Conservation (phyloP, 139 green algal species). For the Monoraphidium neglectum region DNA sequence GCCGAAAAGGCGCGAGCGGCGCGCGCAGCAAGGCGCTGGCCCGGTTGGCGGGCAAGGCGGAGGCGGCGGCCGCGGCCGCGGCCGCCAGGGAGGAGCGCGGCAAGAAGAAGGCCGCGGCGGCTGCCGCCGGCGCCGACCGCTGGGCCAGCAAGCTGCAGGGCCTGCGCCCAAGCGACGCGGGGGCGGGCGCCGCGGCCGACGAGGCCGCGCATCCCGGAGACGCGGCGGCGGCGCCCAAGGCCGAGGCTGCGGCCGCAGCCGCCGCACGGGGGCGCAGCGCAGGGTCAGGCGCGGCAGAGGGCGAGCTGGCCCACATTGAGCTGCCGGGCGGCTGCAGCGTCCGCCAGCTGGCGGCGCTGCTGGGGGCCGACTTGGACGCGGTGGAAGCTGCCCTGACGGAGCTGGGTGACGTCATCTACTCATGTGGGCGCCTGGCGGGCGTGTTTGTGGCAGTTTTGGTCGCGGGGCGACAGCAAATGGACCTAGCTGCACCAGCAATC, state of each 20-base stretch:
- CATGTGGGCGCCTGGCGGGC: conserved; percentile 1
- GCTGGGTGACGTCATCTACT: conserved; percentile 25
- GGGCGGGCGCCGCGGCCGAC: not conserved
- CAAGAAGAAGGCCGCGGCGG: not conserved
- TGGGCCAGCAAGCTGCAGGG: conserved; percentile 25
- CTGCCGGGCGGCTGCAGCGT: conserved; percentile 15
- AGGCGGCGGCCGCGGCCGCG: not conserved
- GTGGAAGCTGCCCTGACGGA: conserved; percentile 14
- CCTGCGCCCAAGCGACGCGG: not conserved
- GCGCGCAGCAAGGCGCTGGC: not conserved
- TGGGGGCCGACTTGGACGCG: not conserved
- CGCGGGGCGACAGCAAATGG: no score
- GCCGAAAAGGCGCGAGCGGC: not conserved
- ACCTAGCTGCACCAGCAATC: no score
- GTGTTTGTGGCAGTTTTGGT: no score
- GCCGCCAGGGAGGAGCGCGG: not conserved
- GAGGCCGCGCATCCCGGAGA: not conserved
- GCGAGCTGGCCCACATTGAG: conserved; percentile 9
- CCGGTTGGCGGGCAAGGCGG: not conserved
- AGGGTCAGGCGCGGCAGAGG: not conserved
- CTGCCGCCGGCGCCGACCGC: conserved; percentile 3
- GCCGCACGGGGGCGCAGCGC: not conserved
- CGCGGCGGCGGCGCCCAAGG: conserved; percentile 12
- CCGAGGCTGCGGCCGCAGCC: conserved; percentile 3
- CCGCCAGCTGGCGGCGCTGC: conserved; percentile 23